Evolutionary conservation across 148 eudicot species (phyloP).

Genomic region (Diospyros lotus): DNA sequence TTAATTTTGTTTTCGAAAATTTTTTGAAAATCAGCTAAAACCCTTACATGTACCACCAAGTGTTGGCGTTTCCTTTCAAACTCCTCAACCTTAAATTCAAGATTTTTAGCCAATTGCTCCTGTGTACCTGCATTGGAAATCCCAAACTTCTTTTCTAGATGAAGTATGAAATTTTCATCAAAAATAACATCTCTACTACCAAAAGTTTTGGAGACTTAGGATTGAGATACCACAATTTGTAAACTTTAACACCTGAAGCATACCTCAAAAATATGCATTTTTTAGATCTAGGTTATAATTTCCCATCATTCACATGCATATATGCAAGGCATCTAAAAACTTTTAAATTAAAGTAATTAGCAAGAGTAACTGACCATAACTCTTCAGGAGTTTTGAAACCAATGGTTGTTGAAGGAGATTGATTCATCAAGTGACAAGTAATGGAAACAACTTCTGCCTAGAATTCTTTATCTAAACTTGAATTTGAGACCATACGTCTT

Average conservation of each 20-base stretch:
- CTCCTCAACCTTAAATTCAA: no score
- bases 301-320: slow-evolving; percentile 14
- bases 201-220: not conserved
- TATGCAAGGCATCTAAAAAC: slow-evolving; percentile 20
- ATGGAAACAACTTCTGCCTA: slow-evolving; percentile 16
- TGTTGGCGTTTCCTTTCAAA: no score
- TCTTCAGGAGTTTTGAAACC: slow-evolving; percentile 6
- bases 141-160: not conserved
- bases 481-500: slow-evolving; percentile 22
- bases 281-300: slow-evolving; percentile 18
- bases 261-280: slow-evolving; percentile 14
- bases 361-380: slow-evolving; percentile 14
- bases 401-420: not conserved
- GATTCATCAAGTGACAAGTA: slow-evolving; percentile 10
- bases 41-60: no score
- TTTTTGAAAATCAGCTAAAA: no score
- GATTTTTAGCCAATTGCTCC: no score
- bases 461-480: slow-evolving; percentile 9
- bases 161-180: slow-evolving; percentile 6
- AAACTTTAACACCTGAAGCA: slow-evolving; percentile 16
- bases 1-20: no score
- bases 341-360: slow-evolving; percentile 11
- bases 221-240: slow-evolving; percentile 6
- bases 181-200: slow-evolving; percentile 17
- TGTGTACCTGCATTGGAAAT: no score